Evolutionary conservation across 768 basidiomycete genomes (phyloP).

Genomic region (Leccinum olivaceopallidum): DNA sequence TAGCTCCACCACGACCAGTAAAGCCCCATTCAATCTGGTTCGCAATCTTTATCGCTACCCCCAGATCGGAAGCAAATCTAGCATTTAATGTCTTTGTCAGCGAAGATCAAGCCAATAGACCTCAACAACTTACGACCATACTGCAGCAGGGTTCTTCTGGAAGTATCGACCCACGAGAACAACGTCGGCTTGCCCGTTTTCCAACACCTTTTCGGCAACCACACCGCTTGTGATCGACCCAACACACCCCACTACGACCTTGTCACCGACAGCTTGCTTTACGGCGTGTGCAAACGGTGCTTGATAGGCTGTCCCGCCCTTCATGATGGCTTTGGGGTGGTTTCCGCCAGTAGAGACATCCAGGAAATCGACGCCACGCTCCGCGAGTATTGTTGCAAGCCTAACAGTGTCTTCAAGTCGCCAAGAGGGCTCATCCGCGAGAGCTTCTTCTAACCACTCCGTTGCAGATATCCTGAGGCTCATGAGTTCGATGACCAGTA

Average conservation of each 20-base stretch:
- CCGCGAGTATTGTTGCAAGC: constrained; percentile 56
- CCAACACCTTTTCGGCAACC: constrained; percentile 45
- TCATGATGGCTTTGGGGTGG: constrained; percentile 37
- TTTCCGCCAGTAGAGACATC: constrained; percentile 73
- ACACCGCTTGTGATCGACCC: constrained; percentile 36
- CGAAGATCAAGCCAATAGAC: neutral
- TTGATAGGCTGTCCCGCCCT: constrained; percentile 44
- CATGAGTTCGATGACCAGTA: neutral
- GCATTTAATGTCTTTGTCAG: neutral
- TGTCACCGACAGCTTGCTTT: constrained; percentile 46
- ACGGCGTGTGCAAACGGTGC: constrained; percentile 57
- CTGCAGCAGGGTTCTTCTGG: constrained; percentile 57
- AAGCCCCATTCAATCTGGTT: constrained; percentile 61
- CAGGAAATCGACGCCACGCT: constrained; percentile 72
- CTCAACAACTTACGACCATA: constrained; percentile 35
- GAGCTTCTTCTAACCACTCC: constrained; percentile 66
- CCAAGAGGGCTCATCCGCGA: constrained; percentile 66
- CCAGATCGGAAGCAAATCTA: constrained; percentile 56
- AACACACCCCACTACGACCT: constrained; percentile 33
- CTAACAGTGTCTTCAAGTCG: constrained; percentile 64
- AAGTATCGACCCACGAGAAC: constrained; percentile 54
- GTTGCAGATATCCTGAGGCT: constrained; percentile 56
- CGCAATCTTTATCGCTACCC: constrained; percentile 44
- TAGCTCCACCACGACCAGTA: constrained; percentile 34
- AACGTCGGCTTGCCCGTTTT: constrained; percentile 45